These are phyloP conservation scores for Mycena rebaudengoi DNA, from an alignment of 768 basidiomycete genomes.

Conservation along the genomic window DNA sequence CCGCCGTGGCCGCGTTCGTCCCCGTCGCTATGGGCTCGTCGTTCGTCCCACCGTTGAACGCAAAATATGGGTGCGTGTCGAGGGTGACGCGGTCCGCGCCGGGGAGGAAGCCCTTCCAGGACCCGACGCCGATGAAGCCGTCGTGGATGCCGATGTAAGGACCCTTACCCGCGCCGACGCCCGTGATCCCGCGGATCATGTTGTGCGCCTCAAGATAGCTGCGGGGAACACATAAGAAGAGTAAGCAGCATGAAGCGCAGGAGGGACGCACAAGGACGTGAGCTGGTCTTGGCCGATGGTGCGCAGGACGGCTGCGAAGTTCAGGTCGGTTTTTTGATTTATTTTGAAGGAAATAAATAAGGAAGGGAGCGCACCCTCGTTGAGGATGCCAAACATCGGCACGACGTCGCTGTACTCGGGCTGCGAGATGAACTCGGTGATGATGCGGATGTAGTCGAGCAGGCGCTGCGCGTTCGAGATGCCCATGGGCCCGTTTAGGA, in stretches of 20 bases:
- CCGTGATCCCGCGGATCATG: constrained; percentile 67
- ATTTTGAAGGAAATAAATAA: no score
- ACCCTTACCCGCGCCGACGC: constrained; percentile 64
- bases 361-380: constrained; percentile 40
- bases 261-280: constrained; percentile 57
- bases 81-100: constrained; percentile 68
- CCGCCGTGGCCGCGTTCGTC: constrained; percentile 28
- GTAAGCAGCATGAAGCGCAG: constrained; percentile 52
- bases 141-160: no score
- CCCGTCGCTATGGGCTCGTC: constrained; percentile 32
- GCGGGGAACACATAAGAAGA: no score
- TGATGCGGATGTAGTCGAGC: no score
- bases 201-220: no score
- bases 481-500: constrained; percentile 69
- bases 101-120: constrained; percentile 52
- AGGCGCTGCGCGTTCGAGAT: constrained; percentile 73
- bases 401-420: no score
- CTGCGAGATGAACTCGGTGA: no score
- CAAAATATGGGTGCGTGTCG: no score
- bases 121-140: constrained; percentile 47
- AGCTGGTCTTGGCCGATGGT: constrained; percentile 58
- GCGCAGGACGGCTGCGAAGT: constrained; percentile 41
- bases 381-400: constrained; percentile 58
- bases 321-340: no score
- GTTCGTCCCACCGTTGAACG: constrained; percentile 41